phyloP scores from a whole-genome alignment of 306 rosid species.

The Ceratonia siliqua region DNA sequence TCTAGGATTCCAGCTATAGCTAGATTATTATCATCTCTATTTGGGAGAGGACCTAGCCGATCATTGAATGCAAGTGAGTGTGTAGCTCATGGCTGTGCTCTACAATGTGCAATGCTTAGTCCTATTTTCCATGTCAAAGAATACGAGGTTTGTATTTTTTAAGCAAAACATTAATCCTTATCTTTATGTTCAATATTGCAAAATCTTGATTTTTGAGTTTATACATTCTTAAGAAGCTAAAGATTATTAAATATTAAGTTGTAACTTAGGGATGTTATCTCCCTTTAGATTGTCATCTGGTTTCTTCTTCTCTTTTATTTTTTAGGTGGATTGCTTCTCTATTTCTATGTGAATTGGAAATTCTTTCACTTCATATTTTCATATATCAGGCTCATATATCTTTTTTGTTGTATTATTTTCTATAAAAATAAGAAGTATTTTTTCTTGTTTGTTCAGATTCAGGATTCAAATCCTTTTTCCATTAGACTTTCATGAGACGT shows the following conservation, averaged over 20 bases:
- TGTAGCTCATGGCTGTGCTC: constrained; percentile 98
- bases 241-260: constrained; percentile 14
- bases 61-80: constrained; percentile 95
- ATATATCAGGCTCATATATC: neutral
- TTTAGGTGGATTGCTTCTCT: too few relatives aligned
- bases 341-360: constrained; percentile 3
- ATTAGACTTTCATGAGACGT: constrained; percentile 61
- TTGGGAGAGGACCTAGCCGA: constrained; percentile 81
- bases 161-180: constrained; percentile 33
- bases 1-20: constrained; percentile 87
- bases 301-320: constrained; percentile 11
- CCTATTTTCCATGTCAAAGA: constrained; percentile 84
- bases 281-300: constrained; percentile 2
- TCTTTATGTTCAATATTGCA: neutral
- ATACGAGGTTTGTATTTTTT: constrained; percentile 72
- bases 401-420: constrained; percentile 15
- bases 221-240: constrained; percentile 13
- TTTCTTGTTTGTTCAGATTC: constrained; percentile 59
- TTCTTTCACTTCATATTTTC: constrained; percentile 21
- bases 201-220: neutral
- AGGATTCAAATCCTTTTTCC: constrained; percentile 78
- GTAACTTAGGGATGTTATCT: too few relatives aligned
- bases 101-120: constrained; percentile 98
- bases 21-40: constrained; percentile 60
- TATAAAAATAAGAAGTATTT: constrained; percentile 4